These are phyloP conservation scores for Lyophyllum shimeji DNA, from an alignment of 768 basidiomycete genomes.

Conservation along the genomic window DNA sequence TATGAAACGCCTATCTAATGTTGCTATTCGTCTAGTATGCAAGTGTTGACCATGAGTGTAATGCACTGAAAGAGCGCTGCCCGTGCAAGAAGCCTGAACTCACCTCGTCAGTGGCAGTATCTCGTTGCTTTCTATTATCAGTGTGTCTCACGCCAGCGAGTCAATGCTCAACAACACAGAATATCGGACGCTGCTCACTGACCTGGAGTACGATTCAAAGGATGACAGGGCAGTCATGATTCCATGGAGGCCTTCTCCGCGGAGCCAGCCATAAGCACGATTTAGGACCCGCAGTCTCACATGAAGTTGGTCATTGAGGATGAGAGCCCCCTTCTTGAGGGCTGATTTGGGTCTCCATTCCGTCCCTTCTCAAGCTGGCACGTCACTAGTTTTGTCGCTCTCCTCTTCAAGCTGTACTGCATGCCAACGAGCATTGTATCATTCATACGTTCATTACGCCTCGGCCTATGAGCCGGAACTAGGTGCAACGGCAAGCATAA, in stretches of 20 bases:
- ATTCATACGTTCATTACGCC: neutral
- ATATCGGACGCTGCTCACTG: conserved; percentile 34
- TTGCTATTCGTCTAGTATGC: conserved; percentile 1
- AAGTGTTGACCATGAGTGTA: conserved; percentile 28
- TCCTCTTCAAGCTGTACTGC: neutral
- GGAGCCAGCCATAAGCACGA: conserved; percentile 31
- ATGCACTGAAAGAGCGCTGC: conserved; percentile 21
- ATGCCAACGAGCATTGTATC: neutral
- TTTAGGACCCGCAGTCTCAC: conserved; percentile 22
- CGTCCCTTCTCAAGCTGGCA: neutral
- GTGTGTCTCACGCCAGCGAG: neutral
- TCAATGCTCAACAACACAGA: conserved; percentile 8
- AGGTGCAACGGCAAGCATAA: neutral
- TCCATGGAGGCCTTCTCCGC: conserved; percentile 31
- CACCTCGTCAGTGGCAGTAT: conserved; percentile 24
- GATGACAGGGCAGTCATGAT: conserved; percentile 39
- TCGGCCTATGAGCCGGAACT: neutral
- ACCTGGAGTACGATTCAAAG: conserved; percentile 22
- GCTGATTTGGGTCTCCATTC: neutral
- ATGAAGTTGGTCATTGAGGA: conserved; percentile 39
- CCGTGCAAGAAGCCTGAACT: conserved; percentile 26
- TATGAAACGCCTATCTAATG: neutral
- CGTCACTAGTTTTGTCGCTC: neutral
- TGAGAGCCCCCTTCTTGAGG: conserved; percentile 28
- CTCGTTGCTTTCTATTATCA: conserved; percentile 14